Evolutionary conservation across 768 basidiomycete species (phyloP).

Genomic region (Lactarius evosmus): DNA sequence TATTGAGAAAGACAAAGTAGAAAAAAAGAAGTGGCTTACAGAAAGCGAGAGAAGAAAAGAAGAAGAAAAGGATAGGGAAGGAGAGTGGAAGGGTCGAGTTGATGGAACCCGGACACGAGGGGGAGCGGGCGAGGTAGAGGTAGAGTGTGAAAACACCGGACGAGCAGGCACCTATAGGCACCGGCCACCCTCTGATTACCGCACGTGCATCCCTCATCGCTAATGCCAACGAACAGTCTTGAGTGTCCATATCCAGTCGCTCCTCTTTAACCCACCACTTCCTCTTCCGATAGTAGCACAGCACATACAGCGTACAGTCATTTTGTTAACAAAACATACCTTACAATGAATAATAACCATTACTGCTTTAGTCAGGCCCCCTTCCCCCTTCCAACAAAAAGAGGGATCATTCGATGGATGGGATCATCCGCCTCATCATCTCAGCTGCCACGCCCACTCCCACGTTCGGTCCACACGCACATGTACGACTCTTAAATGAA

Average conservation of each 20-base stretch:
- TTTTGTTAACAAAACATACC: background rate
- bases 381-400: background rate
- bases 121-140: background rate
- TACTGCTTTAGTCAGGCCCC: background rate
- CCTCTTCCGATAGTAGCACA: background rate
- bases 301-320: background rate
- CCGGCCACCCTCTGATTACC: background rate
- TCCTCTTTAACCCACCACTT: background rate
- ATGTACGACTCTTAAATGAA: background rate
- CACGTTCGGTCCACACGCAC: background rate
- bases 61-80: background rate
- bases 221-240: background rate
- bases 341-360: background rate
- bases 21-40: background rate
- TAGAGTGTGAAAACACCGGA: constrained; percentile 1
- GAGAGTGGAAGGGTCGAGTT: constrained; percentile 1
- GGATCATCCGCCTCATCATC: constrained; percentile 6
- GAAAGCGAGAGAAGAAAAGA: background rate
- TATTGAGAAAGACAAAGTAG: background rate
- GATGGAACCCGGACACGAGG: background rate
- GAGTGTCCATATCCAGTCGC: no score
- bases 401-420: background rate
- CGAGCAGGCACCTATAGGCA: background rate
- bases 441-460: constrained; percentile 4
- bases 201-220: constrained; percentile 9